These are phyloP conservation scores for Candida boidinii DNA, from an alignment of 805 yeast genomes.

Conservation along the genomic window DNA sequence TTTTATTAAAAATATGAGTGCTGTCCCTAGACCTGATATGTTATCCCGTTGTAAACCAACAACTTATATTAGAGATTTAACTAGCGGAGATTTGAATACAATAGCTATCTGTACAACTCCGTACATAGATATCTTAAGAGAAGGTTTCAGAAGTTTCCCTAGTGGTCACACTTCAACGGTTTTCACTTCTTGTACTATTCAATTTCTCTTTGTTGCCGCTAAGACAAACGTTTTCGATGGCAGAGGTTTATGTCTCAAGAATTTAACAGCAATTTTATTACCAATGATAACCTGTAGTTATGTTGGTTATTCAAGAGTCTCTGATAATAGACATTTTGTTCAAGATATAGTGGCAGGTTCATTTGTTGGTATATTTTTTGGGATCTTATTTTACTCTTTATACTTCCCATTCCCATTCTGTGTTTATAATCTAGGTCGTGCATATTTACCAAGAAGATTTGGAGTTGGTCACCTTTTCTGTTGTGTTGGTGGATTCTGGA, in stretches of 20 bases:
- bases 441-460: slow-evolving; percentile 35
- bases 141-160: slow-evolving; percentile 52
- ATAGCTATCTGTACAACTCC: slow-evolving; percentile 39
- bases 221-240: slow-evolving; percentile 27
- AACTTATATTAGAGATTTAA: slow-evolving; percentile 21
- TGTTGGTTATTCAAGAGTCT: slow-evolving; percentile 32
- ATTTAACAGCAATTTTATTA: slow-evolving; percentile 20
- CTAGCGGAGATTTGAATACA: slow-evolving; percentile 28
- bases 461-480: slow-evolving; percentile 13
- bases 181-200: slow-evolving; percentile 35
- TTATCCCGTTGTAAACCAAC: slow-evolving; percentile 39
- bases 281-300: slow-evolving; percentile 28
- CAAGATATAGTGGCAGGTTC: slow-evolving; percentile 32
- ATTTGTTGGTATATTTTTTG: slow-evolving; percentile 26
- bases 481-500: slow-evolving; percentile 30
- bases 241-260: slow-evolving; percentile 26
- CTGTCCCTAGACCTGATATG: slow-evolving; percentile 46
- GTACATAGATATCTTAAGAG: slow-evolving; percentile 26
- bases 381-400: slow-evolving; percentile 27
- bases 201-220: slow-evolving; percentile 26
- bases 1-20: slow-evolving; percentile 38
- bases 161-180: slow-evolving; percentile 48
- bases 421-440: slow-evolving; percentile 26
- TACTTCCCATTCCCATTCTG: slow-evolving; percentile 31
- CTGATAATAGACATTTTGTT: slow-evolving; percentile 38